These are phyloP conservation scores for Cyberlindnera euphorbiae DNA, from an alignment of 805 yeast species.

Conservation along the genomic window DNA sequence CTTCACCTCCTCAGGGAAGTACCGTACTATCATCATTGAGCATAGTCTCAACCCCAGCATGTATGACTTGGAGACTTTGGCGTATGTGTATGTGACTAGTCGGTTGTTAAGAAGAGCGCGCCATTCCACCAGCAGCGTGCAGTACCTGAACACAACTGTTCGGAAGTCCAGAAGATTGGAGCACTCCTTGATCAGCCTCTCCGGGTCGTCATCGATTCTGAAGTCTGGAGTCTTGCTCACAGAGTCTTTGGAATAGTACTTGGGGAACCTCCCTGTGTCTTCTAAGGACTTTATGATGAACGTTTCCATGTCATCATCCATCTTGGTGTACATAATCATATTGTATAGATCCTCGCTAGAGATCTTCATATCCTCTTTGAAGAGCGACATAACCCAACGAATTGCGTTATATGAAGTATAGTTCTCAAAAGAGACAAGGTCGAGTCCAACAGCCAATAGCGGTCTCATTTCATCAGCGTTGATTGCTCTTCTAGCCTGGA, in stretches of 20 bases:
- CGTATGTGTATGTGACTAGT: not conserved
- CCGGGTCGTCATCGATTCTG: not conserved
- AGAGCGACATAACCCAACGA: not conserved
- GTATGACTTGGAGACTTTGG: slow-evolving; percentile 1
- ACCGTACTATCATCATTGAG: not conserved
- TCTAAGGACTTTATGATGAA: no score
- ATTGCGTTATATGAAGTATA: no score
- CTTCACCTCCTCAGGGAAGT: slow-evolving; percentile 4
- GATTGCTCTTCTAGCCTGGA: no score
- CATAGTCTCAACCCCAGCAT: slow-evolving; percentile 1
- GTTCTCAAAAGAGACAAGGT: no score
- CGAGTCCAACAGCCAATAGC: no score
- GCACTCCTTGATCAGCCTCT: no score
- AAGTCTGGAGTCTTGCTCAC: not conserved
- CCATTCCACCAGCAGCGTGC: not conserved
- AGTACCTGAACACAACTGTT: not conserved
- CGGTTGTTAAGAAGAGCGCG: not conserved
- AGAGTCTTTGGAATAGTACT: no score
- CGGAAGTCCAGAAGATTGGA: not conserved
- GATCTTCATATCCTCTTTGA: not conserved
- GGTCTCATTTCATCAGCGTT: no score
- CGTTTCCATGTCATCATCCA: no score
- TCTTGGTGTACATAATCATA: no score
- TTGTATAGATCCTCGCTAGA: no score
- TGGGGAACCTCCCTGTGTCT: no score